Base-by-base conservation (phyloP, 768 basidiomycete species). In the Pulveroboletus sp. region DNA sequence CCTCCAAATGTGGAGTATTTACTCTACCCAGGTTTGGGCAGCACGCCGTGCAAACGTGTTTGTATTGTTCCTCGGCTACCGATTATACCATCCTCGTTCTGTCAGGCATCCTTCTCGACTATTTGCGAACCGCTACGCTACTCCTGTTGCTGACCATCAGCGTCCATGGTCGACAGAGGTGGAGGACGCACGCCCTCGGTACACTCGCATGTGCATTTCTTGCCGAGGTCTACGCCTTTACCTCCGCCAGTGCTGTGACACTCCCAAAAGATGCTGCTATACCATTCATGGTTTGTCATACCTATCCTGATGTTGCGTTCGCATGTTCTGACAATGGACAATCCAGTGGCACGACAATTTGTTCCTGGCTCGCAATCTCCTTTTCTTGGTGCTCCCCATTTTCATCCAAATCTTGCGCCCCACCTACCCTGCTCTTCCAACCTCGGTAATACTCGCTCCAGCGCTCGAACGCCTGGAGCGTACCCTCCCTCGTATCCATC, bases 271-370 rank as follows among this genome's bases (percentile, higher is more conserved):
- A 71, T 33, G 72, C 72, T 20, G 45, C 43, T 12, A 49, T 53
- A 25, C 69, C 74, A 12, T 64, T 70, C 49, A 75, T 75, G 74
- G 73, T 75, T 5, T 19, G 31, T 51, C 25, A 27, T 20, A 6
- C 4, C 9, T 19, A 12, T 35, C 10, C 39, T 44, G n/a, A 23
- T 27, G 40, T 43, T 16, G 12, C 20, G 6, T 40, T 29, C 13
- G 11, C 19, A 24, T 17, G 20, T 24, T 34, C 25, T 61, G 29
- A 56, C 35, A 10, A 34, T 12, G 32, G 11, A 23, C 21, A 17
- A n/a, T 27, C 17, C 42, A 89, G 87, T 84, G 81, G 81, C 83
- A 87, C 66, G 85, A 89, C 61, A 70, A 61, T 23, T 66, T 84
- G 32, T 75, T 77, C 61, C 60, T 73, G 40, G 51, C 67, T 29